Evolutionary conservation across 257 asterid genomes (phyloP).

Genomic region (Eucommia ulmoides): DNA sequence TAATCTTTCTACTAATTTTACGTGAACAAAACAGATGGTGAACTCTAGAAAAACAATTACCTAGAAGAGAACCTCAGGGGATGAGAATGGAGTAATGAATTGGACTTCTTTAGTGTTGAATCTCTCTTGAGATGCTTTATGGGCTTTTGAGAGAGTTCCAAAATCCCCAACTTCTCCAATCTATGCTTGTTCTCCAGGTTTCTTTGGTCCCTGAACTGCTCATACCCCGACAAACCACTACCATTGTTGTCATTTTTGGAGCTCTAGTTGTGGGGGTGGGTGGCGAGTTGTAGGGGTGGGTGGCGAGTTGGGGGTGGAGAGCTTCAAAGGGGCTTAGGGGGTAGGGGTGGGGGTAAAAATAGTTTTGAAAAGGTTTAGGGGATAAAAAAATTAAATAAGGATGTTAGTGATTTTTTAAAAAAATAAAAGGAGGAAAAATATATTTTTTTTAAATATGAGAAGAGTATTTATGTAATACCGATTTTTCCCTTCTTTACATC

Average conservation of each 20-base stretch:
- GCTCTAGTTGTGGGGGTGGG: too few species aligned
- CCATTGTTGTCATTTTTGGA: neutral
- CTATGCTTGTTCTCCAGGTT: slow-evolving; percentile 53
- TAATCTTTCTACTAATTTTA: neutral
- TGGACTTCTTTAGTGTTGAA: slow-evolving; percentile 6
- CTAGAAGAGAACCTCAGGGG: slow-evolving; percentile 64
- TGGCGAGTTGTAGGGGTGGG: too few species aligned
- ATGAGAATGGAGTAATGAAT: slow-evolving; percentile 1
- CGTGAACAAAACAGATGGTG: neutral
- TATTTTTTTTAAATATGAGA: too few species aligned
- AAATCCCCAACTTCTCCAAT: slow-evolving; percentile 48
- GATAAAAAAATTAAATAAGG: too few species aligned
- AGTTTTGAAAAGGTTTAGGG: too few species aligned
- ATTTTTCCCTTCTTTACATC: too few species aligned
- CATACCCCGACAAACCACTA: slow-evolving; percentile 20
- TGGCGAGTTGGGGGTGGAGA: too few species aligned
- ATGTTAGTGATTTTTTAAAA: too few species aligned
- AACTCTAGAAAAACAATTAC: slow-evolving; percentile 10
- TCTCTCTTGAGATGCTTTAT: slow-evolving; percentile 9
- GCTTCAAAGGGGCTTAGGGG: too few species aligned
- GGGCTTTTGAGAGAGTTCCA: slow-evolving; percentile 33
- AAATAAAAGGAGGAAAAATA: too few species aligned
- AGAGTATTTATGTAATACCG: too few species aligned
- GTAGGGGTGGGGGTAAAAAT: too few species aligned
- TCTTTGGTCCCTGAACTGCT: slow-evolving; percentile 41